These are phyloP conservation scores for Tuber brumale DNA, from an alignment of 495 filamentous ascomycete genomes.

Conservation along the genomic window DNA sequence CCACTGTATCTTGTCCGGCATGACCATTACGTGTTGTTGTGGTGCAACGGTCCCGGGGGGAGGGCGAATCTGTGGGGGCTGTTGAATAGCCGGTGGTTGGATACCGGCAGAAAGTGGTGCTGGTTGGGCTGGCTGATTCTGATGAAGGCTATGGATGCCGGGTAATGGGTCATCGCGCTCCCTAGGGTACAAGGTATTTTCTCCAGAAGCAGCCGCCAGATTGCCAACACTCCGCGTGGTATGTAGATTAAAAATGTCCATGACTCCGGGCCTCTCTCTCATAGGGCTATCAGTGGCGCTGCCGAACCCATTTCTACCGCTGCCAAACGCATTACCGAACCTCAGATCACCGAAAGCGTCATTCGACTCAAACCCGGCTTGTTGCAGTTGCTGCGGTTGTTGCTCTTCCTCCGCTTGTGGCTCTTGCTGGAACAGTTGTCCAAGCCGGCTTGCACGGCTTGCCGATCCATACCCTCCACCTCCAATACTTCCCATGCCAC, in stretches of 20 bases:
- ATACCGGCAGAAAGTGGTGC: constrained; percentile 27
- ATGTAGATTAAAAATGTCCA: constrained; percentile 51
- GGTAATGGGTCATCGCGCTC: constrained; percentile 38
- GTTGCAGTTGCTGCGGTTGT: constrained; percentile 59
- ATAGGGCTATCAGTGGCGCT: constrained; percentile 60
- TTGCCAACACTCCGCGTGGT: constrained; percentile 43
- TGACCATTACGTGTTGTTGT: constrained; percentile 81
- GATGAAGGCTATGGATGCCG: constrained; percentile 26
- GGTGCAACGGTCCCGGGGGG: constrained; percentile 33
- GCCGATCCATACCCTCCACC: constrained; percentile 53
- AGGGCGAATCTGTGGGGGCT: constrained; percentile 37
- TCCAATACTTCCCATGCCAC: constrained; percentile 51
- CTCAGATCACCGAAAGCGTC: constrained; percentile 50
- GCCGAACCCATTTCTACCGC: constrained; percentile 48
- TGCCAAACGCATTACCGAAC: constrained; percentile 32
- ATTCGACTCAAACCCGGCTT: constrained; percentile 33
- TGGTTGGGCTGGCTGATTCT: constrained; percentile 28
- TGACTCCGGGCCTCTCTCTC: constrained; percentile 51
- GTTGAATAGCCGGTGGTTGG: constrained; percentile 24
- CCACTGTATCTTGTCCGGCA: constrained; percentile 98
- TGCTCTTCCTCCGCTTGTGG: constrained; percentile 54
- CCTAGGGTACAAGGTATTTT: constrained; percentile 43
- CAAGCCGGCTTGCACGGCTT: constrained; percentile 68
- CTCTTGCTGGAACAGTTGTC: constrained; percentile 87
- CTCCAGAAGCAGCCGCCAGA: constrained; percentile 43